Evolutionary conservation across 2,329 filamentous ascomycete species (phyloP).

Genomic region (Colletotrichum viniferum): DNA sequence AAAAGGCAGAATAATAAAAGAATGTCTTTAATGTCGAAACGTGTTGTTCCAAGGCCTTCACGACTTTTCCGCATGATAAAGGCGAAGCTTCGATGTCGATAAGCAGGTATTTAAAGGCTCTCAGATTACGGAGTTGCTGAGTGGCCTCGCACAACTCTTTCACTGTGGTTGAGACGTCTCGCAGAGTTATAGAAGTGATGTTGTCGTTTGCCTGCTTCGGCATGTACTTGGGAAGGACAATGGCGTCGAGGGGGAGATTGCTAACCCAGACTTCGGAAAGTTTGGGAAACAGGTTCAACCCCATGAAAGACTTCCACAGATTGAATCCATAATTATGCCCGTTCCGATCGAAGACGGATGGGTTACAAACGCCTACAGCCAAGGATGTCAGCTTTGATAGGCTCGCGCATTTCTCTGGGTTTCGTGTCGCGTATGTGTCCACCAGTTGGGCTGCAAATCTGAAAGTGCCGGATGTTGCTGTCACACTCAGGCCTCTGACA

Average conservation of each 20-base stretch:
- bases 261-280: no score
- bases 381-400: background rate
- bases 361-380: background rate
- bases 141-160: background rate
- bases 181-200: background rate
- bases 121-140: background rate
- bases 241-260: no score
- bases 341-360: no score
- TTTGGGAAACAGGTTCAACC: no score
- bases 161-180: background rate
- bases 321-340: no score
- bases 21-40: background rate
- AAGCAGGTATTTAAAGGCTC: background rate
- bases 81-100: background rate
- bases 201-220: background rate
- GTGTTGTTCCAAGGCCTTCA: background rate
- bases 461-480: background rate
- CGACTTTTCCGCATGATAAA: background rate
- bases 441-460: background rate
- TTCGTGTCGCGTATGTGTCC: background rate
- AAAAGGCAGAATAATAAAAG: background rate
- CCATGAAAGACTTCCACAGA: no score
- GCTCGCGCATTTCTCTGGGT: background rate
- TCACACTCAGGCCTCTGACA: background rate
- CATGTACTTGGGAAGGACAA: no score